Percentiles rank a stretch among this genome's conserved stretches.
Conservation (phyloP, 1,284 basidiomycete genomes). For the Hortiboletus rubellus region DNA sequence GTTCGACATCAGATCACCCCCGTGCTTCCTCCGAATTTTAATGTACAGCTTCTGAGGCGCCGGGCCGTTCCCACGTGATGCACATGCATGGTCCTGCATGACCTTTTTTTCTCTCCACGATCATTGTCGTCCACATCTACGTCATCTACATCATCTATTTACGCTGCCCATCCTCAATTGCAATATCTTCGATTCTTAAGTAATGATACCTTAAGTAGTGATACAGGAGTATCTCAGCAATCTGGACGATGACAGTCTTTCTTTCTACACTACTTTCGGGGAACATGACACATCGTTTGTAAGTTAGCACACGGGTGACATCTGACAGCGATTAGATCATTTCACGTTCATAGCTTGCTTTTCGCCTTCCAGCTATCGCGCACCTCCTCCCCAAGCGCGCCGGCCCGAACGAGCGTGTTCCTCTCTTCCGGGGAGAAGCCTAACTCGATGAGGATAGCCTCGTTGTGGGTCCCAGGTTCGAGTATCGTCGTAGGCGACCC, state of each 20-base stretch:
- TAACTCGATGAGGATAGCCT: slow-evolving; percentile 50
- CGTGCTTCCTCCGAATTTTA: slow-evolving; percentile 35
- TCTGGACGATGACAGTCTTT: slow-evolving; percentile 11
- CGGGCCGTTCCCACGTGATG: slow-evolving; percentile 26
- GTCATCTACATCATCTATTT: not conserved
- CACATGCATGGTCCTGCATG: not conserved
- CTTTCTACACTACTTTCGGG: not conserved
- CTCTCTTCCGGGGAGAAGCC: slow-evolving; percentile 43
- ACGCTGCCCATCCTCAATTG: not conserved
- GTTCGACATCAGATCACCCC: slow-evolving; percentile 34
- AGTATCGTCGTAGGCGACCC: slow-evolving; percentile 26
- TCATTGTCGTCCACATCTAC: not conserved
- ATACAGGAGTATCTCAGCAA: slow-evolving; percentile 9
- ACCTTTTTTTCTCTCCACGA: not conserved
- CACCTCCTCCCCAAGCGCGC: slow-evolving; percentile 42
- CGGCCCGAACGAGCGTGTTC: slow-evolving; percentile 40
- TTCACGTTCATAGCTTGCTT: slow-evolving; percentile 19
- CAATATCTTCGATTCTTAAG: not conserved
- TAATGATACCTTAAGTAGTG: not conserved
- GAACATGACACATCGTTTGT: slow-evolving; percentile 5
- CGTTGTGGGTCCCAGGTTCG: slow-evolving; percentile 53
- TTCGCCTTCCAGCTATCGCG: slow-evolving; percentile 16
- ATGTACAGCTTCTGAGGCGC: slow-evolving; percentile 34
- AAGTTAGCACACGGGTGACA: slow-evolving; percentile 9
- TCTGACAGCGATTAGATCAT: not conserved